Percentiles rank a stretch among this genome's conserved stretches.
Conservation (phyloP, 1,284 basidiomycete genomes). For the Rhodotorula sp. region DNA sequence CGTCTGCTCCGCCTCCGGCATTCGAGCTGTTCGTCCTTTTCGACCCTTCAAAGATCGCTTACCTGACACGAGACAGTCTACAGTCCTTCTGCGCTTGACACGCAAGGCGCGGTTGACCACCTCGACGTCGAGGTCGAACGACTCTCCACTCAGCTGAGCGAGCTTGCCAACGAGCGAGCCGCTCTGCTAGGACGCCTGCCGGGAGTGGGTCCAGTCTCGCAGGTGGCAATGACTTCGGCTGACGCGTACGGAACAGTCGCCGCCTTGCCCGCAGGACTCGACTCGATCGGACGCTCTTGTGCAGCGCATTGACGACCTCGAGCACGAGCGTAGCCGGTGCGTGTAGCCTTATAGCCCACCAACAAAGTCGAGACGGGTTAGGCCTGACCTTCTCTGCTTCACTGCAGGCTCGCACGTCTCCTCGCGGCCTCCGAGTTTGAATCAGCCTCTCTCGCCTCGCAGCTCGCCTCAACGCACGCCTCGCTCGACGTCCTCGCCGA, state of each 20-base stretch:
- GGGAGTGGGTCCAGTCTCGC: neutral
- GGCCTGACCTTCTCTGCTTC: neutral
- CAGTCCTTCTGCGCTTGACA: neutral
- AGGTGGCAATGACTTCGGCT: too few relatives aligned
- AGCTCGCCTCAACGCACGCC: constrained; percentile 15
- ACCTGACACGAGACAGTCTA: too few relatives aligned
- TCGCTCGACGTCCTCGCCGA: constrained; percentile 17
- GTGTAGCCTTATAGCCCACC: neutral
- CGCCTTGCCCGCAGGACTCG: too few relatives aligned
- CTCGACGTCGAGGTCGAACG: constrained; percentile 8
- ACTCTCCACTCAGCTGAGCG: neutral
- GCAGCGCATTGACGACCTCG: constrained; percentile 4
- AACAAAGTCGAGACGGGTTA: too few relatives aligned
- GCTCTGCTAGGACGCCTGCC: constrained; percentile 4
- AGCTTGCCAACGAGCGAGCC: constrained; percentile 2
- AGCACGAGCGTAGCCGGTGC: constrained; percentile 19
- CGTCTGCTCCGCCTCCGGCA: neutral
- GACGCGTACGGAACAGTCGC: too few relatives aligned
- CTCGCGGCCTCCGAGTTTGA: constrained; percentile 9
- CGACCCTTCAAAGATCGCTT: neutral
- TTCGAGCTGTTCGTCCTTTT: neutral
- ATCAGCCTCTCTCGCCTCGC: neutral
- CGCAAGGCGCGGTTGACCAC: neutral
- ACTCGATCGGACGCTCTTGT: neutral
- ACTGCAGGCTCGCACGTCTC: constrained; percentile 18